These are phyloP conservation scores for Aspergillus carbonarius DNA, from an alignment of 2,329 filamentous ascomycete genomes.

Conservation along the genomic window DNA sequence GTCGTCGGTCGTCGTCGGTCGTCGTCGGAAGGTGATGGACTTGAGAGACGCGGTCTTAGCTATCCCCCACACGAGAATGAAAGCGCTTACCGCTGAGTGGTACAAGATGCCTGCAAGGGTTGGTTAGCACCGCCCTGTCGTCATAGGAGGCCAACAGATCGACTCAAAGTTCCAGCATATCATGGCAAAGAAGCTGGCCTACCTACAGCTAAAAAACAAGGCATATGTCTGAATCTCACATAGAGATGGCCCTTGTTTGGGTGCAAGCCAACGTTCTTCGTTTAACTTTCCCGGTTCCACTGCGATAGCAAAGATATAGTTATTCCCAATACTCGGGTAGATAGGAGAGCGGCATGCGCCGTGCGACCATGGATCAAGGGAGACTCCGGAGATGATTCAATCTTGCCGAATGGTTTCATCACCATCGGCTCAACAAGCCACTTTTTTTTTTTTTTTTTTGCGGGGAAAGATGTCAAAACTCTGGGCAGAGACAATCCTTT, in stretches of 20 bases:
- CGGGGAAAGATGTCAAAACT: not conserved
- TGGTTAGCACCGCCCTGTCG: not conserved
- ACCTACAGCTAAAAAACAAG: not conserved
- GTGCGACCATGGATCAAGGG: slow-evolving; percentile 27
- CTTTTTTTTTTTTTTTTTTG: too few relatives aligned
- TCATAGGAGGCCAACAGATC: not conserved
- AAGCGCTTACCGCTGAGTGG: not conserved
- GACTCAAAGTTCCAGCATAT: not conserved
- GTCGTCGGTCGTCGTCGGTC: too few relatives aligned
- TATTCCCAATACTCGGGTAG: slow-evolving; percentile 23
- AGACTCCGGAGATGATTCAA: slow-evolving; percentile 24
- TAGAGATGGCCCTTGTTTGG: too few relatives aligned
- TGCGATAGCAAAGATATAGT: not conserved
- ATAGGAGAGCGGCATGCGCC: slow-evolving; percentile 8
- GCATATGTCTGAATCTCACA: not conserved
- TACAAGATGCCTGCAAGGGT: not conserved
- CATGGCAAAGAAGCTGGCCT: not conserved
- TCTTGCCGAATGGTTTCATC: slow-evolving; percentile 34
- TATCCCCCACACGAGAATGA: not conserved
- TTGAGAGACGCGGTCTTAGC: not conserved
- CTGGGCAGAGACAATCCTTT: not conserved
- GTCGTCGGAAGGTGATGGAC: not conserved
- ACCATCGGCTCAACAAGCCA: slow-evolving; percentile 5
- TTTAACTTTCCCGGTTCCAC: not conserved
- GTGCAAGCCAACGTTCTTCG: not conserved